Evolutionary conservation across 768 basidiomycete genomes (phyloP).

Genomic region (Boletus rubropictus): DNA sequence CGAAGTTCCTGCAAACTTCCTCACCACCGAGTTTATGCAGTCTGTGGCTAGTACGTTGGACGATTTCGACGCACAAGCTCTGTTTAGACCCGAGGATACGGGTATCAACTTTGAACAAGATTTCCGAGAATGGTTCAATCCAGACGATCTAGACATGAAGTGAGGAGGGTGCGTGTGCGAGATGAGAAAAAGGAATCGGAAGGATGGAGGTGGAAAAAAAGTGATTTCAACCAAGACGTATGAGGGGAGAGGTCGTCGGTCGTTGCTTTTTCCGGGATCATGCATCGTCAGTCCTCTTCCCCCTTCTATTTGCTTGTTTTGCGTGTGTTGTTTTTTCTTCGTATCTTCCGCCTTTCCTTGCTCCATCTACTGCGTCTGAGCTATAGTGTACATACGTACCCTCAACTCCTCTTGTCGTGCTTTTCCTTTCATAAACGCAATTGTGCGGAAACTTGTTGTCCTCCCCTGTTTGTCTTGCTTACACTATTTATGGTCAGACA

Average conservation of each 20-base stretch:
- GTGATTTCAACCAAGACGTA: slow-evolving; percentile 4
- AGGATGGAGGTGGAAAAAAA: slow-evolving; percentile 1
- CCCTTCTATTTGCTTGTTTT: slow-evolving; percentile 4
- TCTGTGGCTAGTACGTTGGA: slow-evolving; percentile 38
- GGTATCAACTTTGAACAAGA: slow-evolving; percentile 63
- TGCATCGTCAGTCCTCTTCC: slow-evolving; percentile 7
- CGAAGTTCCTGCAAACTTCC: slow-evolving; percentile 21
- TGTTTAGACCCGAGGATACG: slow-evolving; percentile 44
- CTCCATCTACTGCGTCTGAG: slow-evolving; percentile 11
- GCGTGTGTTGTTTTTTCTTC: too few species aligned
- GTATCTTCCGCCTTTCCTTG: slow-evolving; percentile 4
- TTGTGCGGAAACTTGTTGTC: too few species aligned
- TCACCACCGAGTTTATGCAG: slow-evolving; percentile 41
- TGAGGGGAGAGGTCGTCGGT: slow-evolving; percentile 1
- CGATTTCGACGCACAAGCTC: slow-evolving; percentile 29
- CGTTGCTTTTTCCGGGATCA: slow-evolving; percentile 5
- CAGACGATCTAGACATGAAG: slow-evolving; percentile 36
- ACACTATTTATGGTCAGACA: slow-evolving; percentile 27
- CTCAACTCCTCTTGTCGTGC: slow-evolving; percentile 3
- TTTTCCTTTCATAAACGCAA: slow-evolving; percentile 6
- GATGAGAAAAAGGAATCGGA: not conserved
- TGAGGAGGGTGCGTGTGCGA: not conserved
- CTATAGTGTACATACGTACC: slow-evolving; percentile 17
- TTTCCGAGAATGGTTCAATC: slow-evolving; percentile 73
- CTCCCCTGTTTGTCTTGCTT: slow-evolving; percentile 1